Conservation (phyloP, 805 yeast genomes). For the Suhomyces sp. region DNA sequence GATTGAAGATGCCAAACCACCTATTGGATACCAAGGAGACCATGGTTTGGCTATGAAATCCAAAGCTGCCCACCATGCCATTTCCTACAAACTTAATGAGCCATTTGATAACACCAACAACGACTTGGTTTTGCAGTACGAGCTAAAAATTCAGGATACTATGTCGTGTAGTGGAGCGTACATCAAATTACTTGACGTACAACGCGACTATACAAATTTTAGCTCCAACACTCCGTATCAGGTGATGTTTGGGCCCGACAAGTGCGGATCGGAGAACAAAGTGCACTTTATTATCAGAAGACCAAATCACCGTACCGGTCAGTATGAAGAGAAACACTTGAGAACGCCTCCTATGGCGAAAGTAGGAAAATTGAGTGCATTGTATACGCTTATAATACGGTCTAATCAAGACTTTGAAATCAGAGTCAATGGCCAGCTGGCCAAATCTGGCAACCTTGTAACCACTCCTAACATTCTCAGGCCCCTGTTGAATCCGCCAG, state of each 20-base stretch:
- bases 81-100: conserved; percentile 57
- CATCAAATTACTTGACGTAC: conserved; percentile 61
- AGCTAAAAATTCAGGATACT: conserved; percentile 78
- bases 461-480: conserved; percentile 48
- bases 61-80: conserved; percentile 80
- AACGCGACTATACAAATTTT: conserved; percentile 47
- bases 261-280: conserved; percentile 77
- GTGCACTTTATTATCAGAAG: conserved; percentile 73
- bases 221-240: conserved; percentile 69
- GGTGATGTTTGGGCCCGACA: conserved; percentile 93
- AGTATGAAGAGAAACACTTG: conserved; percentile 67
- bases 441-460: conserved; percentile 65
- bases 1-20: conserved; percentile 53
- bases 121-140: conserved; percentile 83
- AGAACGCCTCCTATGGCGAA: conserved; percentile 65
- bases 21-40: conserved; percentile 64
- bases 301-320: conserved; percentile 51
- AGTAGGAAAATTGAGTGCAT: conserved; percentile 51
- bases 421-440: conserved; percentile 76
- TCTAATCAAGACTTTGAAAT: conserved; percentile 71
- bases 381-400: conserved; percentile 75
- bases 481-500: conserved; percentile 72
- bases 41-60: conserved; percentile 73
- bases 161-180: conserved; percentile 89
- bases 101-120: conserved; percentile 59